These are phyloP conservation scores for Aspergillus brunneoviolaceus DNA, from an alignment of 2,329 filamentous ascomycete species.

Conservation along the genomic window DNA sequence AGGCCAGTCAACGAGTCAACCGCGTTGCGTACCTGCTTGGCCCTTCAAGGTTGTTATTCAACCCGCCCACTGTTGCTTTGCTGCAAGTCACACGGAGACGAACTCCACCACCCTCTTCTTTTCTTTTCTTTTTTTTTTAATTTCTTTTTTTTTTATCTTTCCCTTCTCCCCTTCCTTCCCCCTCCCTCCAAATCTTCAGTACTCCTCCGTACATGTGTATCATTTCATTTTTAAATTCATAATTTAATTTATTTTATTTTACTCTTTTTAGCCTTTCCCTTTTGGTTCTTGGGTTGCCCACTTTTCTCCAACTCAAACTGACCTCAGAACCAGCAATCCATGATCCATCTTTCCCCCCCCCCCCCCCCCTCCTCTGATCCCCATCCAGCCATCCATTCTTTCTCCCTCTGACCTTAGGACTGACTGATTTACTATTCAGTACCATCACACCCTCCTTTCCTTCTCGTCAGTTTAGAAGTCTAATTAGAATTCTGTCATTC, in stretches of 20 bases:
- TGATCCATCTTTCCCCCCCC: too few relatives aligned
- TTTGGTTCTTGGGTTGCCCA: background rate
- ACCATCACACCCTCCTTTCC: conserved; percentile 3
- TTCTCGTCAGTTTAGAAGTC: background rate
- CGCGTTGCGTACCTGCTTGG: conserved; percentile 7
- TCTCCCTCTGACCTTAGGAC: background rate
- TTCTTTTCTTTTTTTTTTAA: background rate
- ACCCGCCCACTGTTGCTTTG: conserved; percentile 1
- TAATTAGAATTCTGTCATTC: background rate
- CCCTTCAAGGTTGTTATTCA: background rate
- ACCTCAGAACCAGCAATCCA: background rate
- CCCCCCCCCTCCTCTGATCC: too few relatives aligned
- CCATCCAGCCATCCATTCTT: background rate
- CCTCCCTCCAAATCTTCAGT: background rate
- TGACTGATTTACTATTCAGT: conserved; percentile 7
- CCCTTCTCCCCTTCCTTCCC: background rate
- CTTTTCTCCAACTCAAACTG: background rate
- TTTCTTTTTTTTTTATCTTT: conserved; percentile 3
- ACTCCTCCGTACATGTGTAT: background rate
- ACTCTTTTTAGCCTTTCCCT: conserved; percentile 2
- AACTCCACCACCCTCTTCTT: conserved; percentile 13
- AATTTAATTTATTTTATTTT: background rate
- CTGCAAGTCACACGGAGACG: conserved; percentile 17
- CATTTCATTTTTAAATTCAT: background rate
- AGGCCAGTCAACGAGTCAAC: background rate